phyloP scores from a whole-genome alignment of 2,329 filamentous ascomycete species.

The Cladosporium sp. region DNA sequence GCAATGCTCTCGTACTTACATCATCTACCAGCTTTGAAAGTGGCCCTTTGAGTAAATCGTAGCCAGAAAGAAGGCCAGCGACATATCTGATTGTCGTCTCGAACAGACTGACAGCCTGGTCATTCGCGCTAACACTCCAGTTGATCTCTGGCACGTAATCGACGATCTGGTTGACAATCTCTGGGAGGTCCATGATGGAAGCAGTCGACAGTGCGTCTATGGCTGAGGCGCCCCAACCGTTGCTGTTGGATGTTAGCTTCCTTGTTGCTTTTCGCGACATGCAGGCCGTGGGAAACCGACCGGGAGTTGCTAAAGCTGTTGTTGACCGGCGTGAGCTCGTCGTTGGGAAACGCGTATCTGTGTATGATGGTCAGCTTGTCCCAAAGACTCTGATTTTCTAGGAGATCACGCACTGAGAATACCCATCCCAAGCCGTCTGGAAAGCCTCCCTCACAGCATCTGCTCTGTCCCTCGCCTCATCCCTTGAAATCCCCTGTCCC shows the following conservation, averaged over 20 bases:
- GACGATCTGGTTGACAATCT: slow-evolving; percentile 66
- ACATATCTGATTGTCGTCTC: slow-evolving; percentile 89
- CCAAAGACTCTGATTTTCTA: neutral
- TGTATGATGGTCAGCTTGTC: slow-evolving; percentile 44
- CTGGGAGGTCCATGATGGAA: slow-evolving; percentile 65
- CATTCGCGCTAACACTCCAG: slow-evolving; percentile 52
- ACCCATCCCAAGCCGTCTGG: slow-evolving; percentile 62
- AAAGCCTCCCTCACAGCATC: slow-evolving; percentile 65
- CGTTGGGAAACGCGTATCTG: slow-evolving; percentile 69
- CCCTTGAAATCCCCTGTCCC: neutral
- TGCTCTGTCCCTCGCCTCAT: slow-evolving; percentile 35
- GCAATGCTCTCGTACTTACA: neutral
- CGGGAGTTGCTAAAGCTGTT: slow-evolving; percentile 64
- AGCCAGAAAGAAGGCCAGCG: slow-evolving; percentile 70
- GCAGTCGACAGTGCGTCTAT: slow-evolving; percentile 78
- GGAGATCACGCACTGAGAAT: slow-evolving; percentile 19
- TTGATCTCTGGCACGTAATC: slow-evolving; percentile 66
- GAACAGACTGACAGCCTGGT: slow-evolving; percentile 66
- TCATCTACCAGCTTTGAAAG: slow-evolving; percentile 43
- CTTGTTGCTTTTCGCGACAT: neutral
- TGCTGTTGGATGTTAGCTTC: slow-evolving; percentile 46
- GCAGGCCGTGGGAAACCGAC: slow-evolving; percentile 40
- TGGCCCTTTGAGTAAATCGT: slow-evolving; percentile 68
- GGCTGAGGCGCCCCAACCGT: slow-evolving; percentile 79
- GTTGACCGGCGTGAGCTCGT: slow-evolving; percentile 65